Evolutionary conservation across 345 rosid species (phyloP).

Genomic region (Syzygium grande): DNA sequence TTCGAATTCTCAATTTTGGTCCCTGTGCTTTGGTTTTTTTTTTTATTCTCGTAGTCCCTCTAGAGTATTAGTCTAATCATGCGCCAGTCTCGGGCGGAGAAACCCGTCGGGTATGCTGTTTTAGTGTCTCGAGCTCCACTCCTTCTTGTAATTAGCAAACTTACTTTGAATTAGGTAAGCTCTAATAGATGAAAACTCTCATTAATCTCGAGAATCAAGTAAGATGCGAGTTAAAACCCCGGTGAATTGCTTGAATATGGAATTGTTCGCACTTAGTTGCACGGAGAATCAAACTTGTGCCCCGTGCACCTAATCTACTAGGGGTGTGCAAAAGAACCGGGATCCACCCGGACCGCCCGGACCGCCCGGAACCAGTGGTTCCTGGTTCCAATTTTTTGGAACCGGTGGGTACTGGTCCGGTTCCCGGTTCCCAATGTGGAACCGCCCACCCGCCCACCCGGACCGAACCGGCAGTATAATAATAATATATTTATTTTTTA

Average conservation of each 20-base stretch:
- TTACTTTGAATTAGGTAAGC: not conserved
- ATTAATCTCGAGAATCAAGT: fast-evolving
- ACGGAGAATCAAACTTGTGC: not conserved
- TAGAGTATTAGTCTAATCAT: not conserved
- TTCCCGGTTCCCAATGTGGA: too few relatives aligned
- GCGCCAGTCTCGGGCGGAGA: not conserved
- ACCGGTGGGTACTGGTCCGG: too few relatives aligned
- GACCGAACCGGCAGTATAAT: too few relatives aligned
- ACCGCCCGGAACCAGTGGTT: too few relatives aligned
- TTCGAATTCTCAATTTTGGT: not conserved
- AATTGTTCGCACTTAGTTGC: fast-evolving
- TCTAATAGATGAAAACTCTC: fast-evolving
- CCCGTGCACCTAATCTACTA: not conserved
- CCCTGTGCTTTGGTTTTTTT: not conserved
- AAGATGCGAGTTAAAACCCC: fast-evolving
- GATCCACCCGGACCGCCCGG: too few relatives aligned
- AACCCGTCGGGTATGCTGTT: not conserved
- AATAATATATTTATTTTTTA: too few relatives aligned
- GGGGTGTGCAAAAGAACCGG: too few relatives aligned
- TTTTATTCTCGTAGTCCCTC: not conserved
- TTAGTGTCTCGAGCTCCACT: not conserved
- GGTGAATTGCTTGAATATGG: fast-evolving
- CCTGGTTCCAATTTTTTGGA: too few relatives aligned
- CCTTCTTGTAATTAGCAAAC: not conserved
- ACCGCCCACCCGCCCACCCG: too few relatives aligned